Evolutionary conservation across 2,329 filamentous ascomycete species (phyloP).

Genomic region (Ceratocystis alfenasii): DNA sequence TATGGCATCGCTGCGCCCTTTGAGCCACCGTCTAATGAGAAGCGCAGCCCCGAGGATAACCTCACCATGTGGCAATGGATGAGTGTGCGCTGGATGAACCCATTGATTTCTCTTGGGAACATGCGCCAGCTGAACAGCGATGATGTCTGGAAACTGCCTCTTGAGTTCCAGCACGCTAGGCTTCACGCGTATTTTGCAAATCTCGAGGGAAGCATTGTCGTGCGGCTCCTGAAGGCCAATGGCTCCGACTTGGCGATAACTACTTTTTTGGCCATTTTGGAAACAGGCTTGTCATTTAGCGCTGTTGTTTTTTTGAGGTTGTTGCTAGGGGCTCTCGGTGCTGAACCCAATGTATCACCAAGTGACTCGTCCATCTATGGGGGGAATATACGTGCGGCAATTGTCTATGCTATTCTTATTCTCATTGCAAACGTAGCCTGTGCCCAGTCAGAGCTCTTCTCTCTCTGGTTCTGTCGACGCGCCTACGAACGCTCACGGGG

Average conservation of each 20-base stretch:
- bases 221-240: conserved; percentile 60
- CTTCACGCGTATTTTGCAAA: conserved; percentile 65
- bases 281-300: conserved; percentile 44
- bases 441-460: conserved; percentile 55
- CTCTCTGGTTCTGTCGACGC: conserved; percentile 70
- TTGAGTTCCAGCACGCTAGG: conserved; percentile 67
- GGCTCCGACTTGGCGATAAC: conserved; percentile 64
- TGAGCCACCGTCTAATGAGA: conserved; percentile 26
- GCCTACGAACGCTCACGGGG: conserved; percentile 74
- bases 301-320: conserved; percentile 60
- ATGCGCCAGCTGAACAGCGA: conserved; percentile 57
- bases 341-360: background rate
- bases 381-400: conserved; percentile 13
- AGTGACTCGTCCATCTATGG: background rate
- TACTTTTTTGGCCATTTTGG: conserved; percentile 50
- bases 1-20: conserved; percentile 48
- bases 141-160: conserved; percentile 70
- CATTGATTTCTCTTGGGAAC: conserved; percentile 55
- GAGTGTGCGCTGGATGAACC: conserved; percentile 70
- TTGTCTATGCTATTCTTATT: conserved; percentile 49
- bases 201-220: conserved; percentile 59
- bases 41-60: conserved; percentile 69
- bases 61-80: conserved; percentile 73
- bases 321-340: conserved; percentile 36
- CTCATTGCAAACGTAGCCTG: conserved; percentile 49